These are phyloP conservation scores for Gossypium mustelinum DNA, from an alignment of 345 rosid species.

Conservation along the genomic window DNA sequence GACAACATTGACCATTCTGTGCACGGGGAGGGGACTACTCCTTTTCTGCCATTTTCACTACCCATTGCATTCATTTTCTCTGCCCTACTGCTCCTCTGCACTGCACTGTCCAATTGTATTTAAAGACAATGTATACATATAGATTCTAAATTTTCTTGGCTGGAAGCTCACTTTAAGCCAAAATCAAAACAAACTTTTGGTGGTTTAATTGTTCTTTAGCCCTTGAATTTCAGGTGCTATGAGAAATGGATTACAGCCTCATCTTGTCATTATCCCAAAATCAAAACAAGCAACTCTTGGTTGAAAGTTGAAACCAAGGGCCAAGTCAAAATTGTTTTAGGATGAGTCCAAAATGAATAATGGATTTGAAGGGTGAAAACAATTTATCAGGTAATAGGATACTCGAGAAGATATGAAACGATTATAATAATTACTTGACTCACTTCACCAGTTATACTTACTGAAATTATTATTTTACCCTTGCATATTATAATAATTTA, in stretches of 20 bases:
- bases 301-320: no score
- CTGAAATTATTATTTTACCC: no score
- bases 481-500: no score
- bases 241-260: not conserved
- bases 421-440: no score
- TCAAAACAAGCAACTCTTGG: no score
- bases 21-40: not conserved
- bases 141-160: not conserved
- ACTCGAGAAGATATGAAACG: no score
- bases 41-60: not conserved
- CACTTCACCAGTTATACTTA: no score
- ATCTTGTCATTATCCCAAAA: not conserved
- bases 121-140: not conserved
- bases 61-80: not conserved
- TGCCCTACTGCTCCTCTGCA: not conserved
- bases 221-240: not conserved
- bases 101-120: not conserved
- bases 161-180: not conserved
- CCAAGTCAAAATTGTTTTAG: no score
- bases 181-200: not conserved
- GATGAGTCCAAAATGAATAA: no score
- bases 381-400: no score
- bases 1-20: not conserved
- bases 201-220: not conserved
- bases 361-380: no score